These are phyloP conservation scores for Somion occarium DNA, from an alignment of 1,284 basidiomycete genomes.

Conservation along the genomic window DNA sequence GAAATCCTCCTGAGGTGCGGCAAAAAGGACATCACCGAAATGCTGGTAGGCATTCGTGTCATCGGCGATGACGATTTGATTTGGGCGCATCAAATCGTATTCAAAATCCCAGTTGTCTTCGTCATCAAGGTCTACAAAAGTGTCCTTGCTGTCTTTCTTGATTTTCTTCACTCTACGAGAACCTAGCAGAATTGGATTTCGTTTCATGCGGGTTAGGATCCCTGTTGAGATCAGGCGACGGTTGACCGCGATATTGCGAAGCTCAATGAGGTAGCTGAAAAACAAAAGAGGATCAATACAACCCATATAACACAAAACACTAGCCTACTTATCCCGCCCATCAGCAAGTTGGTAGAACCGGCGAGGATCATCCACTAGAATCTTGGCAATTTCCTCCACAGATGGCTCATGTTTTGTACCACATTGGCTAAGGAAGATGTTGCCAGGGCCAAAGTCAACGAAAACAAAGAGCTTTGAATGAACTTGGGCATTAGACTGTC, in stretches of 20 bases:
- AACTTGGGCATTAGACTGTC: slow-evolving; percentile 45
- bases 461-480: slow-evolving; percentile 83
- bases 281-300: slow-evolving; percentile 5
- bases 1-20: slow-evolving; percentile 88
- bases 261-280: slow-evolving; percentile 72
- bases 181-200: slow-evolving; percentile 69
- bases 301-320: not conserved
- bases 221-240: slow-evolving; percentile 50
- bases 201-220: slow-evolving; percentile 64
- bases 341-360: slow-evolving; percentile 68
- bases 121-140: slow-evolving; percentile 33
- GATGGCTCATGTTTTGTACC: slow-evolving; percentile 90
- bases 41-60: slow-evolving; percentile 73
- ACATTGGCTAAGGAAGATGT: slow-evolving; percentile 81
- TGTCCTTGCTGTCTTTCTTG: slow-evolving; percentile 27
- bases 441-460: slow-evolving; percentile 83
- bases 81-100: slow-evolving; percentile 59
- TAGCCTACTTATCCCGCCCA: slow-evolving; percentile 54
- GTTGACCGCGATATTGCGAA: slow-evolving; percentile 84
- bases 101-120: slow-evolving; percentile 67
- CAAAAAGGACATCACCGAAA: slow-evolving; percentile 75
- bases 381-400: slow-evolving; percentile 72
- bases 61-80: slow-evolving; percentile 74
- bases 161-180: slow-evolving; percentile 48
- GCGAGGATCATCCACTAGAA: slow-evolving; percentile 59